These are phyloP conservation scores for Penicillium sp. DNA, from an alignment of 2,329 filamentous ascomycete species.

Conservation along the genomic window DNA sequence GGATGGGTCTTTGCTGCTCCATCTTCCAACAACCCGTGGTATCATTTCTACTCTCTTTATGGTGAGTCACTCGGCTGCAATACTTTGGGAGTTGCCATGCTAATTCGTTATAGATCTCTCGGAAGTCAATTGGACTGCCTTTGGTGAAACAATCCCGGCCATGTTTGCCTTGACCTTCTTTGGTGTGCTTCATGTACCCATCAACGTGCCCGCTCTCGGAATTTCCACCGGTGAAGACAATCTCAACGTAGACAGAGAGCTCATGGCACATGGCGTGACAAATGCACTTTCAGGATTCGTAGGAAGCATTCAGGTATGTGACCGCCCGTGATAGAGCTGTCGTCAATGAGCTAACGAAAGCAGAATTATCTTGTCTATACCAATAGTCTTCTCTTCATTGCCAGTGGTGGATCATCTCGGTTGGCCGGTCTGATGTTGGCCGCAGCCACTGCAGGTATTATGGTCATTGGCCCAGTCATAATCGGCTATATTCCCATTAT, in stretches of 20 bases:
- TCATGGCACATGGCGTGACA: constrained; percentile 88
- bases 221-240: constrained; percentile 91
- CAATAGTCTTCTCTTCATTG: constrained; percentile 95
- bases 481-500: constrained; percentile 96
- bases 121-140: constrained; percentile 76
- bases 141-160: constrained; percentile 80
- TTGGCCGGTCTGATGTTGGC: constrained; percentile 85
- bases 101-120: constrained; percentile 62
- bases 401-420: constrained; percentile 82
- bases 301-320: constrained; percentile 71
- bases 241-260: constrained; percentile 82
- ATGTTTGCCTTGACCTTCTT: constrained; percentile 99
- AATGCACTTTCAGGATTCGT: constrained; percentile 83
- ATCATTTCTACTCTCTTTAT: constrained; percentile 96
- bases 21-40: constrained; percentile 83
- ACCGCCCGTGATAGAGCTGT: background rate
- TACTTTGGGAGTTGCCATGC: background rate
- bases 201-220: constrained; percentile 92
- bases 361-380: constrained; percentile 97
- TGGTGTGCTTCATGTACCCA: constrained; percentile 92
- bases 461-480: constrained; percentile 79
- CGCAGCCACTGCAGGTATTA: constrained; percentile 71
- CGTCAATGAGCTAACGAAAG: constrained; percentile 24
- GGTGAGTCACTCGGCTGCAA: constrained; percentile 53
- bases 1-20: constrained; percentile 95